Percentiles rank a stretch among this genome's conserved stretches.
Evolutionary conservation across 768 basidiomycete species (phyloP).

Genomic region (Hortiboletus flavorubellus): DNA sequence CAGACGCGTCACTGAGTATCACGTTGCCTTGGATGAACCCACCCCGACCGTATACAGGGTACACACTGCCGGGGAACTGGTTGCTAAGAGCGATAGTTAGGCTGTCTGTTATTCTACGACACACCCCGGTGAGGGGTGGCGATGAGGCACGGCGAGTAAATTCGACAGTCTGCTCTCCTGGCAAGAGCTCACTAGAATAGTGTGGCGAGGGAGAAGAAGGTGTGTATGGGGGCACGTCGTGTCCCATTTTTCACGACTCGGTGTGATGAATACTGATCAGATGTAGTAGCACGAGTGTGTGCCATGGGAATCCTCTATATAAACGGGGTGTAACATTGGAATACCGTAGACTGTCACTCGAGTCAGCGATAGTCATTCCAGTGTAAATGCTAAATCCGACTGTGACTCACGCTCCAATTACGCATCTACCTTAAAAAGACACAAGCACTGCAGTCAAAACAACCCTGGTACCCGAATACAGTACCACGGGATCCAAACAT

Average conservation of each 20-base stretch:
- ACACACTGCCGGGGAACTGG: constrained; percentile 21
- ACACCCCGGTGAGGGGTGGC: constrained; percentile 15
- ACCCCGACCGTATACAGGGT: constrained; percentile 20
- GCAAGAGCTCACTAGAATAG: constrained; percentile 51
- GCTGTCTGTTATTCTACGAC: constrained; percentile 29
- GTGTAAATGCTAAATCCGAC: neutral
- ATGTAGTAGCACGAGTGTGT: neutral
- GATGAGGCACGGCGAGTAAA: constrained; percentile 31
- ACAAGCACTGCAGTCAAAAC: neutral
- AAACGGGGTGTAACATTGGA: neutral
- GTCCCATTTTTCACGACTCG: constrained; percentile 3
- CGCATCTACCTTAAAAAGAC: neutral
- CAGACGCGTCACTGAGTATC: constrained; percentile 9
- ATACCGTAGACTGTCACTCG: neutral
- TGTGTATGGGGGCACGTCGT: constrained; percentile 46
- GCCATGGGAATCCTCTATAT: neutral
- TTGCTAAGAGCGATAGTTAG: constrained; percentile 24
- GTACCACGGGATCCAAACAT: neutral
- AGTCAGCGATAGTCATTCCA: neutral
- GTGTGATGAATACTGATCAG: neutral
- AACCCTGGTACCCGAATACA: neutral
- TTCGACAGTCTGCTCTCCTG: constrained; percentile 50
- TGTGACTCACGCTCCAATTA: neutral
- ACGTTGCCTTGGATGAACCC: constrained; percentile 26
- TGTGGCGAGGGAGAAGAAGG: constrained; percentile 49